Evolutionary conservation across 2,329 filamentous ascomycete species (phyloP), one percentile per base, ranked within the genome.

Genomic region (Calonectria multiphialidica): DNA sequence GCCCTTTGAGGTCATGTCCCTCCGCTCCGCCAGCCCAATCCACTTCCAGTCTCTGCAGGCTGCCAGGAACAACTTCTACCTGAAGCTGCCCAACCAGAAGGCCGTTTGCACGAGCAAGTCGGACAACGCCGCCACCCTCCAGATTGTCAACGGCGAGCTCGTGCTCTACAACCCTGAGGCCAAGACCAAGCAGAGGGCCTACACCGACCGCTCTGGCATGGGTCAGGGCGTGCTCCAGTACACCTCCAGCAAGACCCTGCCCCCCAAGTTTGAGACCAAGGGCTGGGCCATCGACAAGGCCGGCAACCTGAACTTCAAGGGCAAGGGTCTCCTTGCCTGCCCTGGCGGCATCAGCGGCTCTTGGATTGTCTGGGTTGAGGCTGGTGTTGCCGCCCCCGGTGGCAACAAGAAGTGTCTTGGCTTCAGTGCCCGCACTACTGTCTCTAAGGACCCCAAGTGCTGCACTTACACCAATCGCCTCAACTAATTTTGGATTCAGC

Each of bases 171-270:
- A 85, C 70, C 74, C 77, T 25, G 53, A 47, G 1, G 81, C 82
- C 25, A 83, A 81, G 7, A 82, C 74, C 42, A 81, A 82, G 3
- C 90, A 92, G 83, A 82, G 87, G 77, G 71, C 89, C 64, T 91
- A 78, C 74, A 87, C 87, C 47, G 90, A 92, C 80, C 87, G 87
- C 53, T 90, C 88, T 50, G 90, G 89, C 77, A 90, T 91, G 89
- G 87, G 88, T 73, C 87, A 89, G 75, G 90, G 90, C 63, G 81
- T 84, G 21, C 77, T 91, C 33, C 53, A 59, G 50, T 86, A 86
- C 53, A 92, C 90, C 83, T 85, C 86, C 5, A 87, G 87, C 53
- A 68, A 76, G 5, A 35, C 47, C 7, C 69, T 82, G 0, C 84
- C 85, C 33, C 76, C 75, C 33, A 86, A 88, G 78, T 80, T 72